phyloP scores from a whole-genome alignment of 371 early-diverging fungal genomes.

The Blakeslea trispora region DNA sequence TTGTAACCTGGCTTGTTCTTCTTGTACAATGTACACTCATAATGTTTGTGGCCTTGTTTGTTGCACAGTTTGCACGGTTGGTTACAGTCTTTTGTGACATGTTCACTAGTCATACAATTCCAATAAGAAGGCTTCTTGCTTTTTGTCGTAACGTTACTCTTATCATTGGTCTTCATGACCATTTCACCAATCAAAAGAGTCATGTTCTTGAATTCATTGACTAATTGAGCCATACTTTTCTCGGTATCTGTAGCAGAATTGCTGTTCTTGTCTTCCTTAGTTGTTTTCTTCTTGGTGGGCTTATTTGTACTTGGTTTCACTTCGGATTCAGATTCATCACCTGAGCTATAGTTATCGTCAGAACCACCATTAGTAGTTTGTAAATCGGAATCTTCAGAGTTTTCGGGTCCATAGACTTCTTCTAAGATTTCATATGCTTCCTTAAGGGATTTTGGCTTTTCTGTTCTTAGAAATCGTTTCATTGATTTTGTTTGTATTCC shows the following conservation, averaged over 20 bases:
- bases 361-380: too few species aligned
- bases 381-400: background rate
- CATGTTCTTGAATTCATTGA: conserved; percentile 3
- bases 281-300: background rate
- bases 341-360: too few species aligned
- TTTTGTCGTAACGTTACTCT: background rate
- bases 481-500: background rate
- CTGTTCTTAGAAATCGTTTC: background rate
- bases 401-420: background rate
- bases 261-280: background rate
- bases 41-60: background rate
- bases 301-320: background rate
- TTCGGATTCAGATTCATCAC: too few species aligned
- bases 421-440: background rate
- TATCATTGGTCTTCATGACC: background rate
- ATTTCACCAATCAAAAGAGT: background rate
- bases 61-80: background rate
- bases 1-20: background rate
- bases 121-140: background rate
- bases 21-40: background rate
- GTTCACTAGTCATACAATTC: background rate
- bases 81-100: background rate
- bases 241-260: background rate
- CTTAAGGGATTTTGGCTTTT: background rate
- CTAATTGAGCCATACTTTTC: background rate